A percentile compares a stretch with the other conserved stretches of the same genome.
These are phyloP conservation scores for Entomortierella lignicola DNA, from an alignment of 192 early-diverging fungal genomes.

Conservation along the genomic window DNA sequence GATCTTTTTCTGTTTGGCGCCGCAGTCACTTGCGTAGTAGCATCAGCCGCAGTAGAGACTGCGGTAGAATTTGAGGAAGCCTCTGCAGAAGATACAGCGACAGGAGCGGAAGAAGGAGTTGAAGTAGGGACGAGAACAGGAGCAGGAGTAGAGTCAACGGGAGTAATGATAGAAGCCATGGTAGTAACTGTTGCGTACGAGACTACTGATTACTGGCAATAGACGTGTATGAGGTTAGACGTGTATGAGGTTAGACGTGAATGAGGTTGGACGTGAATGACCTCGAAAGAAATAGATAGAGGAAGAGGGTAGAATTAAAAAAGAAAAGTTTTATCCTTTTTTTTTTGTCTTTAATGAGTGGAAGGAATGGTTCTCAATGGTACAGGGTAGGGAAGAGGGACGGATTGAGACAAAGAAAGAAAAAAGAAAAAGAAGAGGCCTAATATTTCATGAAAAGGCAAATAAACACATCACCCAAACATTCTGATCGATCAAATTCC, in stretches of 20 bases:
- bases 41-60: neutral
- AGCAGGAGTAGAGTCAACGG: conserved; percentile 2
- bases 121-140: conserved; percentile 5
- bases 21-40: neutral
- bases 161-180: conserved; percentile 12
- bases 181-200: neutral
- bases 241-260: too few relatives aligned
- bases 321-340: neutral
- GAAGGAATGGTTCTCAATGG: neutral
- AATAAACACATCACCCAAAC: too few relatives aligned
- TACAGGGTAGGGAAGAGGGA: conserved; percentile 14
- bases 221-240: too few relatives aligned
- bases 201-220: neutral
- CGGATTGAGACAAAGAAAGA: conserved; percentile 7
- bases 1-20: conserved; percentile 5
- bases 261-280: too few relatives aligned
- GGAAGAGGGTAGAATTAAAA: neutral
- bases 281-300: neutral
- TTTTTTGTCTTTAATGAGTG: conserved; percentile 10
- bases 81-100: neutral
- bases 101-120: conserved; percentile 7
- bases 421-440: conserved; percentile 4
- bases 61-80: neutral
- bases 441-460: too few relatives aligned
- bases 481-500: too few relatives aligned